Conservation (phyloP, 345 rosid genomes). For the Rubroshorea leprosula region DNA sequence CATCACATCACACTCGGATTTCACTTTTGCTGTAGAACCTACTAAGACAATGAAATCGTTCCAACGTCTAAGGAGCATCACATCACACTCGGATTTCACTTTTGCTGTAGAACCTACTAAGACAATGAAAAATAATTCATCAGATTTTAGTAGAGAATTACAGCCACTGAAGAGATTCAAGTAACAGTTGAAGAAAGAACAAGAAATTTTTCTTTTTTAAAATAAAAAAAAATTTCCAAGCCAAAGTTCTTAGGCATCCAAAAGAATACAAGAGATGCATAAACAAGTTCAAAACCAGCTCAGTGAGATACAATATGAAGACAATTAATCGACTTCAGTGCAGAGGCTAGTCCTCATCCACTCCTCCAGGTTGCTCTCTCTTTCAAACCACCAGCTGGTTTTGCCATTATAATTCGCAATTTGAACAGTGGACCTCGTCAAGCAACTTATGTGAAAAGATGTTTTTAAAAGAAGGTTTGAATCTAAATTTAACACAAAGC, state of each 20-base stretch:
- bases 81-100: no score
- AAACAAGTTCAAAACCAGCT: background rate
- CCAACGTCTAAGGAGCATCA: no score
- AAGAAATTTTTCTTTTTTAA: background rate
- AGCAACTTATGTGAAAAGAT: background rate
- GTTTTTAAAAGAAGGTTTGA: background rate
- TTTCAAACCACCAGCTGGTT: slow-evolving; percentile 94
- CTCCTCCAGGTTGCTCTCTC: slow-evolving; percentile 63
- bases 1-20: no score
- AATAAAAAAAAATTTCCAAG: slow-evolving; percentile 12
- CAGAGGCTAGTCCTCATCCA: slow-evolving; percentile 56
- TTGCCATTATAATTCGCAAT: slow-evolving; percentile 85
- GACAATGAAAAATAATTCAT: no score
- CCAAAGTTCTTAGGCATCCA: slow-evolving; percentile 13
- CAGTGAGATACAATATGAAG: background rate
- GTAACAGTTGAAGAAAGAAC: no score
- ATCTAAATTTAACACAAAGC: background rate
- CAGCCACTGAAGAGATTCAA: no score
- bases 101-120: no score
- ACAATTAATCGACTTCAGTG: background rate
- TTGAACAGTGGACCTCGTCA: slow-evolving; percentile 11
- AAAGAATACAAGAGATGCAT: slow-evolving; percentile 2
- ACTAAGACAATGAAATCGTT: no score
- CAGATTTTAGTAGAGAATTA: no score
- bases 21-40: no score